Percentiles rank a stretch among this genome's conserved stretches.
Conservation (phyloP, 768 basidiomycete species). For the Termitomyces sp. region DNA sequence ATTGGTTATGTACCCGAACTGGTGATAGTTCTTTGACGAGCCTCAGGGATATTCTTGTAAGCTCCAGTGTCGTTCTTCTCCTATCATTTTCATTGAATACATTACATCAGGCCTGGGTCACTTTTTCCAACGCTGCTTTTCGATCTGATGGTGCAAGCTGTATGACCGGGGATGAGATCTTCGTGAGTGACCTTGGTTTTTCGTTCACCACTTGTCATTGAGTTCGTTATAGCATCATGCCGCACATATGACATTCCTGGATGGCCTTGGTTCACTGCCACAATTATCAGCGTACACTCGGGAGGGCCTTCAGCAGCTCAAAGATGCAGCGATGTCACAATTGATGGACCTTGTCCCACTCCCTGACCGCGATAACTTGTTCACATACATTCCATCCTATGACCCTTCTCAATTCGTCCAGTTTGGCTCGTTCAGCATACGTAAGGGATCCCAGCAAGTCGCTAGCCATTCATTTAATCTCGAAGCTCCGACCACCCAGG, state of each 20-base stretch:
- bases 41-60: constrained; percentile 84
- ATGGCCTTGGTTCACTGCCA: constrained; percentile 79
- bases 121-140: constrained; percentile 70
- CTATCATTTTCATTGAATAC: not conserved
- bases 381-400: constrained; percentile 19
- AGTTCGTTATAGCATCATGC: constrained; percentile 71
- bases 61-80: constrained; percentile 15
- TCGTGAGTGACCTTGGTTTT: constrained; percentile 42
- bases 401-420: constrained; percentile 36
- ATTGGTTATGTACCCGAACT: constrained; percentile 67
- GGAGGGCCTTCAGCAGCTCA: constrained; percentile 55
- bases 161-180: constrained; percentile 48
- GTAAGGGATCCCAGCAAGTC: constrained; percentile 43
- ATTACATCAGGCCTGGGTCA: constrained; percentile 76
- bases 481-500: constrained; percentile 80
- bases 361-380: constrained; percentile 19
- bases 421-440: constrained; percentile 72
- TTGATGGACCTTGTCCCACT: constrained; percentile 55
- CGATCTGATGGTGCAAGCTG: constrained; percentile 19
- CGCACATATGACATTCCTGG: constrained; percentile 87
- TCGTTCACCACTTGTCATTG: not conserved
- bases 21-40: constrained; percentile 65
- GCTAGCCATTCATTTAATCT: constrained; percentile 60
- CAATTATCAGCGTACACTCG: constrained; percentile 62
- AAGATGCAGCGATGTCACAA: constrained; percentile 46